Conservation (phyloP, 2,329 filamentous ascomycete genomes). For the Ophiocordyceps australis region DNA sequence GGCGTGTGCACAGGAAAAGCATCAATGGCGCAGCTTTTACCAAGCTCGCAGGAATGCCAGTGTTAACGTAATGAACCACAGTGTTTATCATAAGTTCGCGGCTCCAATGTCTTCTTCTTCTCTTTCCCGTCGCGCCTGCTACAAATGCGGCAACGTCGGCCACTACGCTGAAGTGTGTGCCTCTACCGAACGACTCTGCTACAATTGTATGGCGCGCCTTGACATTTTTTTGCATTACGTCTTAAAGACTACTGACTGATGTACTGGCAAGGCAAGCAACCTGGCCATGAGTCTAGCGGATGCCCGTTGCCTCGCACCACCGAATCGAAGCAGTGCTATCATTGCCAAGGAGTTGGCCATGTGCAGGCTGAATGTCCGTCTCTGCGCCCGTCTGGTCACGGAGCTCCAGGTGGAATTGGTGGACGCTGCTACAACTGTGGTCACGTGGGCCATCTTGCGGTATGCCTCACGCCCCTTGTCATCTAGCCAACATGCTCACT, state of each 20-base stretch:
- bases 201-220: constrained; percentile 61
- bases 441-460: constrained; percentile 79
- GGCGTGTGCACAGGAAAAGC: too few species aligned
- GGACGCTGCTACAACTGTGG: constrained; percentile 96
- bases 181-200: constrained; percentile 94
- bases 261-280: constrained; percentile 77
- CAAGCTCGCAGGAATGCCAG: too few species aligned
- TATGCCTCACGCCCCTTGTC: constrained; percentile 22
- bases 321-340: constrained; percentile 99
- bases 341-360: constrained; percentile 95
- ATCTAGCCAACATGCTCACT: constrained; percentile 37
- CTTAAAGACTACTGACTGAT: too few species aligned
- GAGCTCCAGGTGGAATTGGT: too few species aligned
- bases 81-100: too few species aligned
- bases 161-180: constrained; percentile 86
- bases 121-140: constrained; percentile 67
- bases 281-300: constrained; percentile 91
- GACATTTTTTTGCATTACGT: not conserved
- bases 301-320: constrained; percentile 94
- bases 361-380: constrained; percentile 98
- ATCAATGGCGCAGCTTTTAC: too few species aligned
- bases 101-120: constrained; percentile 59
- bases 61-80: too few species aligned
- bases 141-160: constrained; percentile 70
- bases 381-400: constrained; percentile 70